A percentile compares a stretch with the other conserved stretches of the same genome.
These are phyloP conservation scores for Monosporascus sp. DNA, from an alignment of 2,329 filamentous ascomycete genomes.

Conservation along the genomic window DNA sequence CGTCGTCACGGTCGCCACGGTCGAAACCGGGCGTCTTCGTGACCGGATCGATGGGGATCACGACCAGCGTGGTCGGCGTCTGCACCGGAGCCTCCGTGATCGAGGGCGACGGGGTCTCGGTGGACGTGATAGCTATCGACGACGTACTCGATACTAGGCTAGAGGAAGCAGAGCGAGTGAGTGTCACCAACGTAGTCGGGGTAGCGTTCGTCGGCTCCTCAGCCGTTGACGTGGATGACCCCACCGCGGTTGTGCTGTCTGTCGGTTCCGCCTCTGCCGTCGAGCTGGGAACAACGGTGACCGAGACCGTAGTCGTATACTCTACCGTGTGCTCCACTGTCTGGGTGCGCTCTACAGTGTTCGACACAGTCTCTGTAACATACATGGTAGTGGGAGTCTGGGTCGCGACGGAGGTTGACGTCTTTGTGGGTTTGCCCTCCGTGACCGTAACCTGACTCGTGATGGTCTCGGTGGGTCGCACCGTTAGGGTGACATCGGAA, in stretches of 20 bases:
- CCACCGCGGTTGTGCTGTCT: neutral
- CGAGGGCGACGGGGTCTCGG: neutral
- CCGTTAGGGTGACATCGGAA: slow-evolving; percentile 2
- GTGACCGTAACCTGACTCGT: slow-evolving; percentile 14
- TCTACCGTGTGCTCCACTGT: neutral
- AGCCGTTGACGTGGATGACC: neutral
- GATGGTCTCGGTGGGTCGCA: slow-evolving; percentile 2
- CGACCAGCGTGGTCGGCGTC: neutral
- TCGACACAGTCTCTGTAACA: neutral
- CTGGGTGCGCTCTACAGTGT: neutral
- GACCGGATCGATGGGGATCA: neutral
- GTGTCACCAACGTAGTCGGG: neutral
- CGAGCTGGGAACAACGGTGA: neutral
- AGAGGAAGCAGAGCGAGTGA: neutral
- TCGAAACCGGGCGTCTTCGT: neutral
- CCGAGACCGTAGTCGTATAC: neutral
- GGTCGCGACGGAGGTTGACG: neutral
- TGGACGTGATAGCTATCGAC: neutral
- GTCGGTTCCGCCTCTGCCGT: neutral
- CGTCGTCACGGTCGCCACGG: neutral
- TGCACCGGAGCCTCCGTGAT: neutral
- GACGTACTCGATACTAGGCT: neutral
- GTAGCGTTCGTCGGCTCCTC: neutral
- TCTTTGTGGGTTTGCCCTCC: neutral
- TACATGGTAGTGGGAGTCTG: neutral